Evolutionary conservation across 2,329 filamentous ascomycete genomes (phyloP).

Genomic region (Nothophaeocryptopus gaeumannii): DNA sequence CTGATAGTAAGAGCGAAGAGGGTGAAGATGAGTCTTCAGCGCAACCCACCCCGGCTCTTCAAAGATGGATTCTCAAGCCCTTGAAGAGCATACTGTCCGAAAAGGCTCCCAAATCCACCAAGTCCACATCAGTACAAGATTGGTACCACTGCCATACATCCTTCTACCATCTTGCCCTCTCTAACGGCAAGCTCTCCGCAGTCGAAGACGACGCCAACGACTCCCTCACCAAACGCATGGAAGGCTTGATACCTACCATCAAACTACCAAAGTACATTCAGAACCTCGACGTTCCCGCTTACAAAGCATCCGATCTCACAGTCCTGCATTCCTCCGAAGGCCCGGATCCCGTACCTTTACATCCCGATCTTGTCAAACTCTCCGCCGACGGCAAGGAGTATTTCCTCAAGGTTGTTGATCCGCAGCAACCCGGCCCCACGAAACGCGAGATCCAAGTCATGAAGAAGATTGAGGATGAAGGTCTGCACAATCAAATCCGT

Average conservation of each 20-base stretch:
- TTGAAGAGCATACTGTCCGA: constrained; percentile 18
- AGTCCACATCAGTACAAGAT: constrained; percentile 26
- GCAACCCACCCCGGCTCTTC: constrained; percentile 23
- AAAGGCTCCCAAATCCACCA: constrained; percentile 6
- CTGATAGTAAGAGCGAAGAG: constrained; percentile 4
- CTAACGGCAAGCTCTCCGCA: constrained; percentile 27
- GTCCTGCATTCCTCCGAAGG: constrained; percentile 24
- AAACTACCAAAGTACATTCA: constrained; percentile 36
- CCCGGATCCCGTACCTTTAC: constrained; percentile 28
- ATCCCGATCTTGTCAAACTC: constrained; percentile 25
- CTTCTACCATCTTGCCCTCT: constrained; percentile 30
- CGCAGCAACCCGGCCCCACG: constrained; percentile 29
- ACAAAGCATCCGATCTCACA: constrained; percentile 26
- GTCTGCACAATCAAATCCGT: constrained; percentile 30
- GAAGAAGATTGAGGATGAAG: constrained; percentile 27
- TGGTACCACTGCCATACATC: constrained; percentile 33
- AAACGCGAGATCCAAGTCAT: constrained; percentile 36
- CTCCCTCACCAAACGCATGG: constrained; percentile 23
- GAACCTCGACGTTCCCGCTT: constrained; percentile 27
- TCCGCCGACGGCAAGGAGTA: constrained; percentile 16
- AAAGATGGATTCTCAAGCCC: constrained; percentile 33
- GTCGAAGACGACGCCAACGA: constrained; percentile 23
- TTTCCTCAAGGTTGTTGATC: constrained; percentile 37
- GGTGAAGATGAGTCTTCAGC: constrained; percentile 22
- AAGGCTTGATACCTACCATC: constrained; percentile 28